phyloP scores from a whole-genome alignment of 768 basidiomycete species.

The Amanita phalloides region DNA sequence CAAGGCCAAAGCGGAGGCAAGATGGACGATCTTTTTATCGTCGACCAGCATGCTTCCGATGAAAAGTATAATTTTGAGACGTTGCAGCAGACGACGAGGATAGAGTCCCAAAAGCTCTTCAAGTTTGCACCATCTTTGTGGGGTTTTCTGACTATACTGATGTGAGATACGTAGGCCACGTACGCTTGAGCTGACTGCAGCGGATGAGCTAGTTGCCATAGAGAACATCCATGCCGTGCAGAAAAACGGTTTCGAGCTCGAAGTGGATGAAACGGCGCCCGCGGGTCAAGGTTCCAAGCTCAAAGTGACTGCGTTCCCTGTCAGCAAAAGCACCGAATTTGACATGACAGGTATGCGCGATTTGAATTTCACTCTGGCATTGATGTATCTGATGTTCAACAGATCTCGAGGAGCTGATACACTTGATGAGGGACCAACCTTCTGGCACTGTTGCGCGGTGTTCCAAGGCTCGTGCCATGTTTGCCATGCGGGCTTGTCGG shows the following conservation, averaged over 20 bases:
- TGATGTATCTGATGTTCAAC: not conserved
- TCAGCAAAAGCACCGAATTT: conserved; percentile 87
- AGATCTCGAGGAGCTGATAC: conserved; percentile 92
- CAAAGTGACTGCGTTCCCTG: conserved; percentile 70
- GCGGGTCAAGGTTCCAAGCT: conserved; percentile 33
- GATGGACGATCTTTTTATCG: conserved; percentile 88
- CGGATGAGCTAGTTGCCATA: conserved; percentile 79
- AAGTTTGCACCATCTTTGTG: conserved; percentile 34
- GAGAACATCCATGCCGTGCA: conserved; percentile 81
- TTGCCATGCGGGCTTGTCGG: conserved; percentile 91
- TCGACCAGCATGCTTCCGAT: conserved; percentile 96
- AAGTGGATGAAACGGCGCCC: conserved; percentile 36
- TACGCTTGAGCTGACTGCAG: conserved; percentile 72
- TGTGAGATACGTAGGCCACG: conserved; percentile 43
- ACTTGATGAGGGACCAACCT: conserved; percentile 72
- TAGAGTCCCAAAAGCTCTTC: conserved; percentile 79
- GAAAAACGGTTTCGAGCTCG: conserved; percentile 85
- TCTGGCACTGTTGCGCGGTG: conserved; percentile 81
- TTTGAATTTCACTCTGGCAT: not conserved
- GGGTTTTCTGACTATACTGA: not conserved
- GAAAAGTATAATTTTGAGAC: conserved; percentile 99
- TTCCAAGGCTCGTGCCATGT: conserved; percentile 90
- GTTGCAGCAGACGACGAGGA: conserved; percentile 80
- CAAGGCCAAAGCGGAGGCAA: not conserved
- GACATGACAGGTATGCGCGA: conserved; percentile 63